Conservation (phyloP, 352 stramenopile genomes). For the Pythium rishiriense region DNA sequence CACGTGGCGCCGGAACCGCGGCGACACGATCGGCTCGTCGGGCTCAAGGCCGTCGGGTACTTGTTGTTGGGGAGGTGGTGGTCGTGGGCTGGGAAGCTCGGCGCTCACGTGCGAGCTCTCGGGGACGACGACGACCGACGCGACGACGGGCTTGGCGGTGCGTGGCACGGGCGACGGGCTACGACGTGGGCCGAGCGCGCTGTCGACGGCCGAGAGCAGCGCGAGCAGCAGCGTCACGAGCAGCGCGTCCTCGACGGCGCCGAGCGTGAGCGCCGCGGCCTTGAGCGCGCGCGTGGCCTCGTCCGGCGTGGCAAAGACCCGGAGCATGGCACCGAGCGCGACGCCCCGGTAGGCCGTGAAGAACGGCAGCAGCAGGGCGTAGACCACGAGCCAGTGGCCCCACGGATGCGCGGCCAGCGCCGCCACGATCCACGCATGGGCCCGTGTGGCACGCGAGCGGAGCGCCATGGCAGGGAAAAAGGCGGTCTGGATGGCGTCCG, state of each 20-base stretch:
- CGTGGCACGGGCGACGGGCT: not conserved
- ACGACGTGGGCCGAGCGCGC: slow-evolving; percentile 5
- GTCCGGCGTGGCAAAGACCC: slow-evolving; percentile 4
- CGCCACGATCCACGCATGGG: not conserved
- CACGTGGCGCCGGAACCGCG: not conserved
- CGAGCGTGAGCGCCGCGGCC: slow-evolving; percentile 6
- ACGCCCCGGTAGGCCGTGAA: slow-evolving; percentile 19
- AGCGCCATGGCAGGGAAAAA: slow-evolving; percentile 4
- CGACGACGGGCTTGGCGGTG: not conserved
- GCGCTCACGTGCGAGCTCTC: not conserved
- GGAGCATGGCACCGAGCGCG: slow-evolving; percentile 4
- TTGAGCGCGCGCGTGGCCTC: slow-evolving; percentile 1
- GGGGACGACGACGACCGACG: not conserved
- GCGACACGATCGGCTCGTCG: slow-evolving; percentile 18
- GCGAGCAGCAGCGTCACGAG: slow-evolving; percentile 16
- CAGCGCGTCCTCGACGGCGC: slow-evolving; percentile 10
- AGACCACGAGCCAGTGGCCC: slow-evolving; percentile 17
- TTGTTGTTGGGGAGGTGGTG: not conserved
- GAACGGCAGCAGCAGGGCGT: slow-evolving; percentile 13
- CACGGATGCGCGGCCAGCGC: slow-evolving; percentile 15
- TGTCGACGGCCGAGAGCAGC: slow-evolving; percentile 13
- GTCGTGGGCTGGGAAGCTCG: not conserved
- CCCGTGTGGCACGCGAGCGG: not conserved
- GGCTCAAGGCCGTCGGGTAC: no score
- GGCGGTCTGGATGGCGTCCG: slow-evolving; percentile 21